These are phyloP conservation scores for Olyra latifolia DNA, from an alignment of 176 grass and related monocot species.

Conservation along the genomic window DNA sequence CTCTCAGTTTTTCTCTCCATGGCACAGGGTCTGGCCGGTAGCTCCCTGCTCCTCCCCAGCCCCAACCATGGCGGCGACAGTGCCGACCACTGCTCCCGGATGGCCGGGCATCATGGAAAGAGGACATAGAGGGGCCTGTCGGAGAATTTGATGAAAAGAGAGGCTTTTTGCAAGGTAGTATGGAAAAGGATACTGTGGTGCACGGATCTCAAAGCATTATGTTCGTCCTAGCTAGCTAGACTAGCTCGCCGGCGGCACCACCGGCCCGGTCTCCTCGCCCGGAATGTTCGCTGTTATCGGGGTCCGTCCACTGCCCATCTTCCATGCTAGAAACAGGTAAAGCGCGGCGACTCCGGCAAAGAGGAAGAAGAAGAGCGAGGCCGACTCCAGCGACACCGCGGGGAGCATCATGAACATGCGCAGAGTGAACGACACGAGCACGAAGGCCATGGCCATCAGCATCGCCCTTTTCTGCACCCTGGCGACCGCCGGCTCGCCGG, in stretches of 20 bases:
- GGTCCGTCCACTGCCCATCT: neutral
- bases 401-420: neutral
- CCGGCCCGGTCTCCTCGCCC: neutral
- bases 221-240: neutral
- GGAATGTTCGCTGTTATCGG: neutral
- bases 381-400: neutral
- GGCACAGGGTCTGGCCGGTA: too few relatives aligned
- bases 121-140: too few relatives aligned
- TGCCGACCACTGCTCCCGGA: too few relatives aligned
- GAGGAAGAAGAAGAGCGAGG: neutral
- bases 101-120: too few relatives aligned
- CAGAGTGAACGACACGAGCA: slow-evolving; percentile 4
- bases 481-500: neutral
- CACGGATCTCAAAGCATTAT: too few relatives aligned
- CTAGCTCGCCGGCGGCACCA: neutral
- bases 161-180: too few relatives aligned
- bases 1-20: too few relatives aligned
- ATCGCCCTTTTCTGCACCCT: slow-evolving; percentile 30
- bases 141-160: too few relatives aligned
- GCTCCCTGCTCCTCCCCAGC: too few relatives aligned
- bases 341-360: neutral
- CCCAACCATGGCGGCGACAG: too few relatives aligned
- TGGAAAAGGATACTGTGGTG: too few relatives aligned
- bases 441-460: slow-evolving; percentile 25
- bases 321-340: neutral